Evolutionary conservation across 1,284 basidiomycete species (phyloP).

Genomic region (Puccinia hordei): DNA sequence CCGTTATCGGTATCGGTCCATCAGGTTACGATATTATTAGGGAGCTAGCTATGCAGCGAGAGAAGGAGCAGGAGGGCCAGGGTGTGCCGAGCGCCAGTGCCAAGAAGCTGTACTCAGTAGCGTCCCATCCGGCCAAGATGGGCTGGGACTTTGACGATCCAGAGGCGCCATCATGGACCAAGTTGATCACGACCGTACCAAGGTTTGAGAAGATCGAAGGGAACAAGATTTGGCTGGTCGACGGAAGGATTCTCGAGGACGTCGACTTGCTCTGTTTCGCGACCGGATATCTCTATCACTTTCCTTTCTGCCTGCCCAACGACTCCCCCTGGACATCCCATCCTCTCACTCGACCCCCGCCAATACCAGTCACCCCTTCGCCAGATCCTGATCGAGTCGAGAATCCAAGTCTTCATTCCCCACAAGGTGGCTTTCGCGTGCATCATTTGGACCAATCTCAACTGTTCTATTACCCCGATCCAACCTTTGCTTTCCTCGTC

Average conservation of each 20-base stretch:
- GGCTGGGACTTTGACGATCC: conserved; percentile 39
- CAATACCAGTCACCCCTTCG: conserved; percentile 50
- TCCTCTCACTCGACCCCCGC: conserved; percentile 18
- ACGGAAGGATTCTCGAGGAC: conserved; percentile 46
- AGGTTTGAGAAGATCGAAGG: conserved; percentile 2
- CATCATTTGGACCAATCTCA: conserved; percentile 38
- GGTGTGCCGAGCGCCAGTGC: no score
- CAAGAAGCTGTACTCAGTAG: conserved; percentile 26
- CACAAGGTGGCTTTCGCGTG: conserved; percentile 5
- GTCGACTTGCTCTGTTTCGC: conserved; percentile 58
- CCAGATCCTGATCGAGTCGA: no score
- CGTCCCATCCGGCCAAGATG: conserved; percentile 18
- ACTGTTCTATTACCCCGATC: conserved; percentile 43
- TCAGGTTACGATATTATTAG: conserved; percentile 41
- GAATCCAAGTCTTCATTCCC: background rate
- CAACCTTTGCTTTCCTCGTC: conserved; percentile 22
- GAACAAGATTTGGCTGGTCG: conserved; percentile 42
- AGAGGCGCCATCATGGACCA: conserved; percentile 18
- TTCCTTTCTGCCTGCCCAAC: background rate
- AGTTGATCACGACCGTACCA: background rate
- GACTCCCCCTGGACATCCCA: conserved; percentile 1
- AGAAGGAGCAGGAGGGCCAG: background rate
- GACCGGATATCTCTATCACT: conserved; percentile 56
- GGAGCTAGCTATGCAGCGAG: conserved; percentile 20
- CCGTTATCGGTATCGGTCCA: conserved; percentile 34